These are phyloP conservation scores for Bothriochloa decipiens DNA, from an alignment of 176 grass and related monocot species.

Conservation along the genomic window DNA sequence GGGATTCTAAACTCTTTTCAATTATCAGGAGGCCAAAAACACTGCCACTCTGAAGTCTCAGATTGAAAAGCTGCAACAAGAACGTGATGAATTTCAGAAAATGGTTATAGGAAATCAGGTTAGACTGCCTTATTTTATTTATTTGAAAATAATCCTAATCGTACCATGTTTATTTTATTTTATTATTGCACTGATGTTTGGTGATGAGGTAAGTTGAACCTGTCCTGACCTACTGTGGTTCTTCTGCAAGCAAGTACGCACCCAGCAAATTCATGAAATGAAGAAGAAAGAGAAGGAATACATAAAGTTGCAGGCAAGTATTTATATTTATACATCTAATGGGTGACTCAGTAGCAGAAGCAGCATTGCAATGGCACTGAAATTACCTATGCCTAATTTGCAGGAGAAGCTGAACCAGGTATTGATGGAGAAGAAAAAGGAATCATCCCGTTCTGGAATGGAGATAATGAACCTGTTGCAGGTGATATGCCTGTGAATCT, in stretches of 20 bases:
- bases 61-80: slow-evolving; percentile 95
- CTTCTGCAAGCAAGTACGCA: slow-evolving; percentile 85
- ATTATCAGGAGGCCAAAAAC: slow-evolving; percentile 87
- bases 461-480: slow-evolving; percentile 98
- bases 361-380: slow-evolving; percentile 3
- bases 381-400: slow-evolving; percentile 37
- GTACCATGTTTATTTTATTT: slow-evolving; percentile 4
- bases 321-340: slow-evolving; percentile 24
- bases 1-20: slow-evolving; percentile 36
- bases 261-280: slow-evolving; percentile 98
- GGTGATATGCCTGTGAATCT: slow-evolving; percentile 51
- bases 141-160: neutral
- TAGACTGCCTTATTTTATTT: slow-evolving; percentile 11
- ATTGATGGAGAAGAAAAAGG: slow-evolving; percentile 96
- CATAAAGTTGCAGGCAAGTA: slow-evolving; percentile 88
- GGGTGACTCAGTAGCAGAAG: neutral
- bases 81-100: slow-evolving; percentile 97
- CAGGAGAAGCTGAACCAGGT: slow-evolving; percentile 96
- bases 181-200: neutral
- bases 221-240: slow-evolving; percentile 38
- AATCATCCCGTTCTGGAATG: slow-evolving; percentile 95
- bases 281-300: slow-evolving; percentile 99
- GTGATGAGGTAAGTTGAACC: neutral
- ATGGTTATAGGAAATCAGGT: slow-evolving; percentile 99
- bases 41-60: slow-evolving; percentile 85